phyloP scores from a whole-genome alignment of 2,329 filamentous ascomycete species.

The Didymella lethalis region DNA sequence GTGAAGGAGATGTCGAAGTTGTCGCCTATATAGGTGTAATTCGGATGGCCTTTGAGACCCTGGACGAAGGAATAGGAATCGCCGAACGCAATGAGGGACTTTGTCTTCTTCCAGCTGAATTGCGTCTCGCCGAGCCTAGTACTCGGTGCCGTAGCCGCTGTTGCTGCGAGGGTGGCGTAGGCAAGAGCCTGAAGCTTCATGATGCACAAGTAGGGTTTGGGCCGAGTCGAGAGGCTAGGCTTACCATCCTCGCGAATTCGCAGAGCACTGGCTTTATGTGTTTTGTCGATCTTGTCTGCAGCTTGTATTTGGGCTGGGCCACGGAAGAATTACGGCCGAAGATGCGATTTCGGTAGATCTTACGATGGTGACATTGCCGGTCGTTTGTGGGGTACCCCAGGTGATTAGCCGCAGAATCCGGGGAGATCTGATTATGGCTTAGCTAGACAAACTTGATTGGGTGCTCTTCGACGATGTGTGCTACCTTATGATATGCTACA shows the following conservation, averaged over 20 bases:
- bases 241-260: neutral
- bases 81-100: slow-evolving; percentile 56
- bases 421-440: neutral
- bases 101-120: slow-evolving; percentile 32
- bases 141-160: slow-evolving; percentile 7
- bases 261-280: slow-evolving; percentile 2
- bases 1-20: slow-evolving; percentile 58
- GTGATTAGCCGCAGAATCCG: slow-evolving; percentile 6
- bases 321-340: slow-evolving; percentile 31
- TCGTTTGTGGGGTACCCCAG: slow-evolving; percentile 16
- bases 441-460: no score
- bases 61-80: slow-evolving; percentile 64
- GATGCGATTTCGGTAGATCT: slow-evolving; percentile 6
- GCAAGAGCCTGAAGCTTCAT: slow-evolving; percentile 23
- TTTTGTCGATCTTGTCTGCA: slow-evolving; percentile 5
- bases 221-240: neutral
- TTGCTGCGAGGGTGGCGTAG: slow-evolving; percentile 9
- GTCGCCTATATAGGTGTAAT: slow-evolving; percentile 65
- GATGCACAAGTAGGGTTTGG: neutral
- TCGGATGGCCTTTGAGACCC: slow-evolving; percentile 60
- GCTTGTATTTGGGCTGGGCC: neutral
- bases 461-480: neutral
- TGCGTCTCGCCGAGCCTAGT: neutral
- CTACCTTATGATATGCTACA: slow-evolving; percentile 12
- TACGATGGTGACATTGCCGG: neutral